phyloP scores from a whole-genome alignment of 768 basidiomycete genomes.

The Amanita phalloides region DNA sequence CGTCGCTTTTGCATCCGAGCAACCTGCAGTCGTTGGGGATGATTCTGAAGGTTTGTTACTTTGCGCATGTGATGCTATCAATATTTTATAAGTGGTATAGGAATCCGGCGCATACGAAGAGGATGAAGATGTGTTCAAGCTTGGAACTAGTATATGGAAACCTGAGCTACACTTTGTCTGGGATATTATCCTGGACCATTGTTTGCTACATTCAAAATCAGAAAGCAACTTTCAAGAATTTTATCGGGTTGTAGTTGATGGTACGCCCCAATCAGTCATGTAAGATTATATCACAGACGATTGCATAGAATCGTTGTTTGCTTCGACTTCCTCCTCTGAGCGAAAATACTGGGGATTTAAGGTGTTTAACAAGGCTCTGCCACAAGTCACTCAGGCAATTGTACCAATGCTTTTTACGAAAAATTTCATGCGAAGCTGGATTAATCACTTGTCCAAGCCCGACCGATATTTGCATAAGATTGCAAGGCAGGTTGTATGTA shows the following conservation, averaged over 20 bases:
- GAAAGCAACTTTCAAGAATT: slow-evolving; percentile 77
- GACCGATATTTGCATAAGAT: slow-evolving; percentile 89
- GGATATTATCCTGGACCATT: slow-evolving; percentile 69
- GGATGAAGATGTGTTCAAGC: slow-evolving; percentile 36
- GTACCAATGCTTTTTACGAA: slow-evolving; percentile 87
- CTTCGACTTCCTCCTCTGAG: slow-evolving; percentile 71
- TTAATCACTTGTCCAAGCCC: slow-evolving; percentile 82
- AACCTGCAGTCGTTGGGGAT: slow-evolving; percentile 68
- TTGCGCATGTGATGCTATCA: slow-evolving; percentile 6
- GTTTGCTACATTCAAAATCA: slow-evolving; percentile 42
- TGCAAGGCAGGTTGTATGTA: slow-evolving; percentile 68
- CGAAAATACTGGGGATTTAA: slow-evolving; percentile 97
- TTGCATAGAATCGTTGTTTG: slow-evolving; percentile 72
- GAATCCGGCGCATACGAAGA: slow-evolving; percentile 50
- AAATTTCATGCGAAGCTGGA: slow-evolving; percentile 95
- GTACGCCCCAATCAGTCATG: slow-evolving; percentile 27
- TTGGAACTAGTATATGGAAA: slow-evolving; percentile 61
- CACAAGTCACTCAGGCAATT: slow-evolving; percentile 49
- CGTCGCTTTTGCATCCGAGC: slow-evolving; percentile 52
- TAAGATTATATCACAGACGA: neutral
- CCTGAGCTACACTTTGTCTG: slow-evolving; percentile 90
- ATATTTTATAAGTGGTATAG: slow-evolving; percentile 19
- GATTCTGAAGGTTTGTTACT: slow-evolving; percentile 64
- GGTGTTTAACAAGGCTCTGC: slow-evolving; percentile 72
- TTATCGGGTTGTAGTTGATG: slow-evolving; percentile 85